phyloP scores from a whole-genome alignment of 257 asterid genomes.

The Solanum bulbocastanum region DNA sequence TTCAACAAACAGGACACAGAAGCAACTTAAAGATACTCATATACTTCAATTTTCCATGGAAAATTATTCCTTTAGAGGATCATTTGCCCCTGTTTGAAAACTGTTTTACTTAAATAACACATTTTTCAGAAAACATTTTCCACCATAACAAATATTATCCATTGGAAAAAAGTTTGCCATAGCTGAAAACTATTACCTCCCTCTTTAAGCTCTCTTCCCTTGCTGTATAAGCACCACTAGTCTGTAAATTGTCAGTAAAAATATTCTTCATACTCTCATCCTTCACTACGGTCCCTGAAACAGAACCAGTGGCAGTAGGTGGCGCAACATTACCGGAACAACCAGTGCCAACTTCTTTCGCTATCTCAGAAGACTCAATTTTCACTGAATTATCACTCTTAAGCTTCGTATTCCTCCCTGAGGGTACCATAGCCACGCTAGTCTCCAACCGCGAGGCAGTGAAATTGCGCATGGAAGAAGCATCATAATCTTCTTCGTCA shows the following conservation, averaged over 20 bases:
- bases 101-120: neutral
- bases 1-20: neutral
- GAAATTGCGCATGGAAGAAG: conserved; percentile 77
- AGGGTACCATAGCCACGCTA: conserved; percentile 11
- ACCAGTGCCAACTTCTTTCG: conserved; percentile 37
- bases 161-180: neutral
- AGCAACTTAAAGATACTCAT: neutral
- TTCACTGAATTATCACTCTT: conserved; percentile 62
- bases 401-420: conserved; percentile 59
- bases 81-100: neutral
- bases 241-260: conserved; percentile 71
- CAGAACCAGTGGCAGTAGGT: conserved; percentile 30
- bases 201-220: conserved; percentile 89
- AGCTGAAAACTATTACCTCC: conserved; percentile 41
- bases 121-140: neutral
- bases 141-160: neutral
- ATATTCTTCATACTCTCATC: conserved; percentile 62
- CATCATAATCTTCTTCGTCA: conserved; percentile 72
- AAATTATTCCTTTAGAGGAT: neutral
- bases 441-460: conserved; percentile 78
- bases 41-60: neutral
- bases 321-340: conserved; percentile 24
- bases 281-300: conserved; percentile 55
- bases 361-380: conserved; percentile 47
- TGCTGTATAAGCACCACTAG: conserved; percentile 94